Conservation (phyloP, 306 rosid species). For the Fagus crenata region DNA sequence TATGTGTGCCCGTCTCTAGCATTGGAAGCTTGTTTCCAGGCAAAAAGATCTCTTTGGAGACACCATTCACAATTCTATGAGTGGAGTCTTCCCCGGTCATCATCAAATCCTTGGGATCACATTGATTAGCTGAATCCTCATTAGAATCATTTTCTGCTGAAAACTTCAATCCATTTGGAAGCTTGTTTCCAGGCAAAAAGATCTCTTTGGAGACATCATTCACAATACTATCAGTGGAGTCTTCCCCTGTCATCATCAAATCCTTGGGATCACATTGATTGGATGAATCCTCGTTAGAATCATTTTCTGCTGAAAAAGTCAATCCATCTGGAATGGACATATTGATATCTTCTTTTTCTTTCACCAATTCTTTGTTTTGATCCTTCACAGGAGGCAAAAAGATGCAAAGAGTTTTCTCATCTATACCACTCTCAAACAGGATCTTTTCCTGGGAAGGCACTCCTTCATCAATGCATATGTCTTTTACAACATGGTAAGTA, state of each 20-base stretch:
- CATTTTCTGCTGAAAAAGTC: constrained; percentile 26
- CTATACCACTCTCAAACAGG: constrained; percentile 38
- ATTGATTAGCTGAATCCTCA: constrained; percentile 24
- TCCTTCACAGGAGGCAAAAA: constrained; percentile 30
- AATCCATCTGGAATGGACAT: constrained; percentile 15
- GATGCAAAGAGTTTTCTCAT: constrained; percentile 39
- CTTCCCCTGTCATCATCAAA: constrained; percentile 25
- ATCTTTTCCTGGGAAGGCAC: constrained; percentile 47
- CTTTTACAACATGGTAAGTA: constrained; percentile 60
- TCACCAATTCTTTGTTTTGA: constrained; percentile 21
- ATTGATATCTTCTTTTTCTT: constrained; percentile 34
- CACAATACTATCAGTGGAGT: constrained; percentile 19
- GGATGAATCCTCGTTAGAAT: constrained; percentile 35
- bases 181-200: constrained; percentile 15
- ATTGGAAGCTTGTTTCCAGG: constrained; percentile 24
- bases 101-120: constrained; percentile 34
- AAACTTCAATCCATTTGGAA: constrained; percentile 27
- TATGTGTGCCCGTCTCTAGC: constrained; percentile 22
- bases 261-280: constrained; percentile 33
- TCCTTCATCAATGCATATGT: constrained; percentile 80
- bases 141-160: constrained; percentile 37
- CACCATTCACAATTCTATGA: constrained; percentile 26
- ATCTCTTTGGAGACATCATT: constrained; percentile 34
- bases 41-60: constrained; percentile 22
- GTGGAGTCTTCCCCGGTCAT: constrained; percentile 26